Percentiles rank a stretch among this genome's conserved stretches.
Conservation (phyloP, 306 rosid genomes). For the Citrullus colocynthis region DNA sequence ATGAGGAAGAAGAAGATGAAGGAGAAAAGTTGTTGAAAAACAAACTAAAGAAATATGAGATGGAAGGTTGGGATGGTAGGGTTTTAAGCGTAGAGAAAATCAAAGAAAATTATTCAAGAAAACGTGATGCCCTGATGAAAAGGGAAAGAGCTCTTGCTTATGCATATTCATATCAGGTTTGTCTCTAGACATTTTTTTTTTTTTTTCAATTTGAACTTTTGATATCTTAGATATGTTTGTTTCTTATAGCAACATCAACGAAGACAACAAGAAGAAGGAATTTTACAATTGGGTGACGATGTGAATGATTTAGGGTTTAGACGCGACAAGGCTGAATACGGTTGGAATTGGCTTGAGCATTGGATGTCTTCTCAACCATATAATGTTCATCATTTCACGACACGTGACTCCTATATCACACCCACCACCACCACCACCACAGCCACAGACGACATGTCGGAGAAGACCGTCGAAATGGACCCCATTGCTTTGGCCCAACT, state of each 20-base stretch:
- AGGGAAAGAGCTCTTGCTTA: constrained; percentile 79
- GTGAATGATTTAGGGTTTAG: constrained; percentile 21
- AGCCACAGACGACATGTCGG: constrained; percentile 40
- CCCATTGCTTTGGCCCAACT: constrained; percentile 10
- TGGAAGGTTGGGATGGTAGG: constrained; percentile 27
- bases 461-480: constrained; percentile 79
- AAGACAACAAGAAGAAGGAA: not conserved
- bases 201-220: not conserved
- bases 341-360: constrained; percentile 81
- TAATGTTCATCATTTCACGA: constrained; percentile 16
- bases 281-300: constrained; percentile 15
- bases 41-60: constrained; percentile 16
- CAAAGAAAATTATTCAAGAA: constrained; percentile 31
- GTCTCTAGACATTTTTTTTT: too few relatives aligned
- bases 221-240: not conserved
- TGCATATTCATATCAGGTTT: constrained; percentile 60
- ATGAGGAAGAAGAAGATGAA: constrained; percentile 14
- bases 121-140: constrained; percentile 48
- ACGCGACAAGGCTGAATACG: constrained; percentile 43
- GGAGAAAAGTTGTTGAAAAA: constrained; percentile 19
- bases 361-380: constrained; percentile 68
- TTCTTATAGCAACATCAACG: not conserved
- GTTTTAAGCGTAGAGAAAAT: constrained; percentile 29
- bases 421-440: constrained; percentile 32
- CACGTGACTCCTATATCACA: constrained; percentile 24